These are phyloP conservation scores for Starmerella potacharoeniae DNA, from an alignment of 805 yeast species.

Conservation along the genomic window DNA sequence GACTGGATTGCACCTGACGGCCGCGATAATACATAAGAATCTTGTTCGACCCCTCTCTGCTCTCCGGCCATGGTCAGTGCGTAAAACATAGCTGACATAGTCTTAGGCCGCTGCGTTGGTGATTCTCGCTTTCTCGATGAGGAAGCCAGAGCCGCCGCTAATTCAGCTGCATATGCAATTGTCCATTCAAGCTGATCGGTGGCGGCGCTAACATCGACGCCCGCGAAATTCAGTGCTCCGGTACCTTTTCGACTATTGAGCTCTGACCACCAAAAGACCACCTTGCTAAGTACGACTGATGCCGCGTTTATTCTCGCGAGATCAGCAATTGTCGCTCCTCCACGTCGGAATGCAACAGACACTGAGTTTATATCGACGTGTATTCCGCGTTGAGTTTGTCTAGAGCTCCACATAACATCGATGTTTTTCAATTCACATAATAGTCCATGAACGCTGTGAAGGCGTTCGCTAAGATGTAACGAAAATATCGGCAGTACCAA, in stretches of 20 bases:
- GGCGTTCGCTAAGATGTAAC: slow-evolving; percentile 30
- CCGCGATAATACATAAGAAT: slow-evolving; percentile 80
- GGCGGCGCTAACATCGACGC: slow-evolving; percentile 14
- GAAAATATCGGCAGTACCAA: slow-evolving; percentile 38
- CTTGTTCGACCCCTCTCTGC: slow-evolving; percentile 51
- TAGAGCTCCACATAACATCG: slow-evolving; percentile 5
- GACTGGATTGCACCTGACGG: slow-evolving; percentile 75
- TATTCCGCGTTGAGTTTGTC: slow-evolving; percentile 1
- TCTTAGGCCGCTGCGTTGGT: not conserved
- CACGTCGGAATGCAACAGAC: slow-evolving; percentile 20
- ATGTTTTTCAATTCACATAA: slow-evolving; percentile 13
- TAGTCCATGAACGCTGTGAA: slow-evolving; percentile 16
- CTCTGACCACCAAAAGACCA: slow-evolving; percentile 29
- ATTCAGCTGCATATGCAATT: slow-evolving; percentile 4
- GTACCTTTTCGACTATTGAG: slow-evolving; percentile 7
- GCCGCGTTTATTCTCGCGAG: slow-evolving; percentile 21
- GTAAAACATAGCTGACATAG: slow-evolving; percentile 10
- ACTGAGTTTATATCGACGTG: slow-evolving; percentile 19
- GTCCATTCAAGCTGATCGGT: slow-evolving; percentile 18
- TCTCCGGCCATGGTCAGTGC: slow-evolving; percentile 34
- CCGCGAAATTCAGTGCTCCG: slow-evolving; percentile 17
- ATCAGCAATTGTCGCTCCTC: slow-evolving; percentile 12
- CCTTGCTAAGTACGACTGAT: slow-evolving; percentile 23
- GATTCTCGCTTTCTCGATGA: not conserved
- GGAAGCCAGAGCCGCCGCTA: not conserved